These are phyloP conservation scores for Hyphopichia khmerensis DNA, from an alignment of 1,139 yeast genomes.

Conservation along the genomic window DNA sequence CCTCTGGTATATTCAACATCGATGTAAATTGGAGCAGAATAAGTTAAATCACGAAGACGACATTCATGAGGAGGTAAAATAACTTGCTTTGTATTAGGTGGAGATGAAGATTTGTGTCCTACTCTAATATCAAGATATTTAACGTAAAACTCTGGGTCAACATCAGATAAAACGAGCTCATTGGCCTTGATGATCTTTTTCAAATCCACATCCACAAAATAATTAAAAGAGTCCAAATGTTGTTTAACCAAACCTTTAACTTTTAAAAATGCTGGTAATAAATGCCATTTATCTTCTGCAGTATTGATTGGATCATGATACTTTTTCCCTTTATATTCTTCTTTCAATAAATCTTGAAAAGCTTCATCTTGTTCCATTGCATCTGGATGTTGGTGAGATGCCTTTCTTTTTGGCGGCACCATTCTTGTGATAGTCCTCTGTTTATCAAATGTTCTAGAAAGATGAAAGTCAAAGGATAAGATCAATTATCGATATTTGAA, in stretches of 20 bases:
- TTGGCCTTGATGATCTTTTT: constrained; percentile 91
- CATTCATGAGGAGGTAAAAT: constrained; percentile 94
- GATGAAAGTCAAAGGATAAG: neutral
- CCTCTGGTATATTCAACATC: constrained; percentile 98
- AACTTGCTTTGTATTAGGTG: constrained; percentile 56
- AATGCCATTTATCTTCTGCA: constrained; percentile 93
- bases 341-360: constrained; percentile 75
- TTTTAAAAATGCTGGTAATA: constrained; percentile 90
- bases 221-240: constrained; percentile 94
- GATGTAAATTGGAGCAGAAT: constrained; percentile 93
- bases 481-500: neutral
- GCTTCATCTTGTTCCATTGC: constrained; percentile 40
- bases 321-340: constrained; percentile 81
- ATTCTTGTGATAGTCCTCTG: neutral
- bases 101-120: constrained; percentile 62
- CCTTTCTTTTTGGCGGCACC: constrained; percentile 18
- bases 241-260: constrained; percentile 97
- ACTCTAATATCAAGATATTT: constrained; percentile 90
- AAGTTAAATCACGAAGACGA: constrained; percentile 89
- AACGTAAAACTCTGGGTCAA: constrained; percentile 93
- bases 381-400: constrained; percentile 9
- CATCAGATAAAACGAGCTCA: constrained; percentile 85
- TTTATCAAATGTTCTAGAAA: too few species aligned
- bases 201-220: constrained; percentile 89
- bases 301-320: constrained; percentile 86